Conservation (phyloP, 1,284 basidiomycete species). For the Fomitopsis palustris region DNA sequence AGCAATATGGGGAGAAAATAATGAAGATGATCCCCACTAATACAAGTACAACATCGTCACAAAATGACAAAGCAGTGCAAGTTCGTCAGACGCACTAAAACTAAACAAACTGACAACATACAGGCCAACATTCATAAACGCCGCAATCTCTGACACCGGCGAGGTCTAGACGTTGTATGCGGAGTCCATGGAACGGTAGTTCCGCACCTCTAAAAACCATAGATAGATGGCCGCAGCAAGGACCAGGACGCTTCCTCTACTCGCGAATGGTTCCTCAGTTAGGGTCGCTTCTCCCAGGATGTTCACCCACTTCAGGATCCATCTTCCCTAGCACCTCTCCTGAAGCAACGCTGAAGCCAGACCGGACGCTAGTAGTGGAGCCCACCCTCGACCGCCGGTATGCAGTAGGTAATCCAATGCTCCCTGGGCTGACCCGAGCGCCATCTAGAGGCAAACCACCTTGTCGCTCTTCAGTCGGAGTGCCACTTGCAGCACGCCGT, state of each 20-base stretch:
- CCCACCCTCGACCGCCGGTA: constrained; percentile 24
- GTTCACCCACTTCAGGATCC: constrained; percentile 29
- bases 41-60: not conserved
- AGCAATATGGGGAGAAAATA: not conserved
- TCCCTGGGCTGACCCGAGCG: constrained; percentile 4
- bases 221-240: not conserved
- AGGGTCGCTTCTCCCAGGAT: constrained; percentile 12
- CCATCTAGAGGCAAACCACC: constrained; percentile 13
- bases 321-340: constrained; percentile 31
- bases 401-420: constrained; percentile 12
- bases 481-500: not conserved
- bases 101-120: not conserved
- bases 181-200: not conserved
- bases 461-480: constrained; percentile 7
- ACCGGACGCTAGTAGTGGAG: constrained; percentile 27
- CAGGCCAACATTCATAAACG: too few species aligned
- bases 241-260: not conserved
- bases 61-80: not conserved
- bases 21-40: not conserved
- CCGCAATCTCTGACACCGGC: not conserved
- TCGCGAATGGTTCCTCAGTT: not conserved
- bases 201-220: not conserved
- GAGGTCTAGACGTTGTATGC: not conserved
- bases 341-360: constrained; percentile 28
- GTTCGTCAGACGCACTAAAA: too few species aligned